These are phyloP conservation scores for Pythium monospermum DNA, from an alignment of 352 stramenopile genomes.

Conservation along the genomic window DNA sequence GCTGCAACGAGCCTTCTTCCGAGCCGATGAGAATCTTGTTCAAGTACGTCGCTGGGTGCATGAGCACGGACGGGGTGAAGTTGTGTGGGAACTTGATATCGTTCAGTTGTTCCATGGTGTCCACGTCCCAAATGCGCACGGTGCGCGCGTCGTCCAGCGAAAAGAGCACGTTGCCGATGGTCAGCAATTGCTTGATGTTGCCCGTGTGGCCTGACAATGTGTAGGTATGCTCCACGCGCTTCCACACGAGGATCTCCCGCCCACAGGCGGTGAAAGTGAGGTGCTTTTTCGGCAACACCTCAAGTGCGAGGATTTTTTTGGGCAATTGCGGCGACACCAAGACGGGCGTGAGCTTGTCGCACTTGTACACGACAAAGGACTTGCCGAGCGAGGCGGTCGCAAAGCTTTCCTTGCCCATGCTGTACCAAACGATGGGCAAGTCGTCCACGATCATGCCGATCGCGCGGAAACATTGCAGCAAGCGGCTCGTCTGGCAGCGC, in stretches of 20 bases:
- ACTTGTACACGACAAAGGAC: slow-evolving; percentile 90
- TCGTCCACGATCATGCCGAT: slow-evolving; percentile 87
- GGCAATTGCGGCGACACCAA: slow-evolving; percentile 75
- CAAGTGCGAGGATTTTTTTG: slow-evolving; percentile 71
- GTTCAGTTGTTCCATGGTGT: slow-evolving; percentile 58
- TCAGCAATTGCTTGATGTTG: slow-evolving; percentile 52
- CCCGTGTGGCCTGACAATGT: slow-evolving; percentile 58
- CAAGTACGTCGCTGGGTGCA: slow-evolving; percentile 91
- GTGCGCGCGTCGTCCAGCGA: slow-evolving; percentile 57
- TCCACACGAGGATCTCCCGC: slow-evolving; percentile 69
- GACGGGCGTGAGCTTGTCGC: slow-evolving; percentile 83
- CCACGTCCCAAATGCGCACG: slow-evolving; percentile 59
- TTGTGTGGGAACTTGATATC: slow-evolving; percentile 40
- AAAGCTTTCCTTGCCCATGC: slow-evolving; percentile 86
- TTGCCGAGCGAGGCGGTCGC: slow-evolving; percentile 84
- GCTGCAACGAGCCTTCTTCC: slow-evolving; percentile 69
- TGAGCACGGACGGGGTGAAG: slow-evolving; percentile 72
- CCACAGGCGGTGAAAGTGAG: slow-evolving; percentile 76
- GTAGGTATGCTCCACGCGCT: slow-evolving; percentile 47
- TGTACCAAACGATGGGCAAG: slow-evolving; percentile 83
- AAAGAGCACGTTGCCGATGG: slow-evolving; percentile 63
- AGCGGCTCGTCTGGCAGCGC: slow-evolving; percentile 57
- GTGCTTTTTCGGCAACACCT: slow-evolving; percentile 57
- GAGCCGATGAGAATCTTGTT: slow-evolving; percentile 93
- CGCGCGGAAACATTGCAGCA: slow-evolving; percentile 88